phyloP scores from a whole-genome alignment of 2,329 filamentous ascomycete genomes.

The Aureobasidium sp. region DNA sequence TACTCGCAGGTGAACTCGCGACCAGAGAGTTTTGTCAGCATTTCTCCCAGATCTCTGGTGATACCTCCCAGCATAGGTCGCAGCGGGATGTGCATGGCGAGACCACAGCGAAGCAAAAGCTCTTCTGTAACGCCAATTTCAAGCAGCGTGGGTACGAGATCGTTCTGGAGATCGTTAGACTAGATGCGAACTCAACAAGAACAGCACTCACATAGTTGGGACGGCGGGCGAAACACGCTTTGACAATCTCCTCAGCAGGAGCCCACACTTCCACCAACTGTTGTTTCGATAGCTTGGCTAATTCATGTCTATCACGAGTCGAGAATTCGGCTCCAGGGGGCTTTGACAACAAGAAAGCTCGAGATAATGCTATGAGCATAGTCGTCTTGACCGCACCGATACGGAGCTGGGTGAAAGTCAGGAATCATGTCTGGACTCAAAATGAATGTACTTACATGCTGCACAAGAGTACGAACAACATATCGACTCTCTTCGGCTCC shows the following conservation, averaged over 20 bases:
- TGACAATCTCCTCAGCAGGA: constrained; percentile 75
- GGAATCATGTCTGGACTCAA: not conserved
- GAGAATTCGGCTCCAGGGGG: constrained; percentile 56
- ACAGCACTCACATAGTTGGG: constrained; percentile 59
- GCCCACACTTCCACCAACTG: constrained; percentile 65
- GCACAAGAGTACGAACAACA: constrained; percentile 82
- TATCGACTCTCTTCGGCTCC: constrained; percentile 92
- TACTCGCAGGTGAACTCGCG: constrained; percentile 89
- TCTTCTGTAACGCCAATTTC: constrained; percentile 79
- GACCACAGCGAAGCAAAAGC: constrained; percentile 67
- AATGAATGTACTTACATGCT: constrained; percentile 51
- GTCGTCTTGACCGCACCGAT: constrained; percentile 98
- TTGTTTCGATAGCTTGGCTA: constrained; percentile 71
- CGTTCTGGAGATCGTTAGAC: constrained; percentile 41
- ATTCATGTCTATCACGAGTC: constrained; percentile 41
- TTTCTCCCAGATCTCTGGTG: constrained; percentile 82
- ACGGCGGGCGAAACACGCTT: constrained; percentile 81
- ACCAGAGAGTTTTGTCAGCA: constrained; percentile 85
- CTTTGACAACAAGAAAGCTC: constrained; percentile 75
- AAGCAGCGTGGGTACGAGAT: constrained; percentile 73
- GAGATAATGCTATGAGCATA: constrained; percentile 87
- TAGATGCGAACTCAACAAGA: fast-evolving
- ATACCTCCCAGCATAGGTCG: constrained; percentile 95
- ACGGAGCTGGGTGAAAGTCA: constrained; percentile 46
- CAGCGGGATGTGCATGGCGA: constrained; percentile 76